Evolutionary conservation across 345 rosid species (phyloP), one percentile per base, ranked within the genome.

Genomic region (Rhodamnia rubescens): DNA sequence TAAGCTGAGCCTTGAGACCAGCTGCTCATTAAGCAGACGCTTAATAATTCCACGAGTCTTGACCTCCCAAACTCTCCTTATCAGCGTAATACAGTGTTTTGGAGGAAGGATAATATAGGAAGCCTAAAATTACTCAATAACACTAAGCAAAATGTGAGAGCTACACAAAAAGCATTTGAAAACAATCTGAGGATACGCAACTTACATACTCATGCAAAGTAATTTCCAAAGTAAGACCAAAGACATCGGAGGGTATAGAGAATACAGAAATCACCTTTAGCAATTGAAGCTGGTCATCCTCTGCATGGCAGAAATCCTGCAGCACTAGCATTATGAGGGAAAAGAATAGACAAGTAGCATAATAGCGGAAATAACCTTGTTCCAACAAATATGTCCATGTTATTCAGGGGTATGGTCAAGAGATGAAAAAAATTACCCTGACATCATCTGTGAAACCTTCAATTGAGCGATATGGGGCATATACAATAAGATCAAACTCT

Each of bases 401-500:
- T 69, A 69, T 69, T 69, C 47, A 69, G 80, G 13, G 47, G 9
- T 32, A 69, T 36, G 53, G 69, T 36, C 64, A 29, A 61, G 81
- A 81, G 49, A 85, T 16, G 9, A 52, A 29, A 51, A 80, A 85
- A 82, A 87, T 84, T 86, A 95, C 99, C 95, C 93, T 92, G 90
- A 97, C 88, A 88, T 93, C 94, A 90, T 89, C 59, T 83, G 93
- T 87, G 93, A 96, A 97, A 86, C 99, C 99, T 95, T 94, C 97
- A 85, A 97, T 85, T 11, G 99, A 90, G 27, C 98, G 99, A 86
- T 97, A 96, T 14, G 99, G 99, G 61, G 95, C 96, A 91, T 87
- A 97, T 42, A 97, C 98, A 89, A 97, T 97, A 85, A 97, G 98
- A 93, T 97, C 98, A 89, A 97, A 97, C 82, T 92, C 98, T 93